Conservation (phyloP, 2,329 filamentous ascomycete genomes). For the Fusarium penzigii region DNA sequence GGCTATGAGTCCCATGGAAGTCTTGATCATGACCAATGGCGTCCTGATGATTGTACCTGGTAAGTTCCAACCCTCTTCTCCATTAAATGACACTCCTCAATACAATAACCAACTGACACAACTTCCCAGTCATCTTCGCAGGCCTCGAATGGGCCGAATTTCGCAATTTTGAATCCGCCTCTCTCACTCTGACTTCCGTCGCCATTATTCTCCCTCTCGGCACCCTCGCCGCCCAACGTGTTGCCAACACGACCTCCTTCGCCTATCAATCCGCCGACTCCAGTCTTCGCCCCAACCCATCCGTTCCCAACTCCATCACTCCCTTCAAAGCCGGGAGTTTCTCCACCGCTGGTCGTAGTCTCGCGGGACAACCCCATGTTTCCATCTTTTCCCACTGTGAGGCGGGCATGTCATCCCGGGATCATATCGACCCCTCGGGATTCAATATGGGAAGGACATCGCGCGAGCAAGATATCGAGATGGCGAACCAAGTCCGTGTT, state of each 20-base stretch:
- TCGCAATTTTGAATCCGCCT: conserved; percentile 50
- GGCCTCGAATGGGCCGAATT: conserved; percentile 46
- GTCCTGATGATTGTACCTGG: conserved; percentile 58
- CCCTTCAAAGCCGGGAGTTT: conserved; percentile 28
- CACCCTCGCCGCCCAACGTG: conserved; percentile 51
- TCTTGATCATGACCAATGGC: conserved; percentile 57
- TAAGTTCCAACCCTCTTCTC: conserved; percentile 30
- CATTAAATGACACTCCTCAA: not conserved
- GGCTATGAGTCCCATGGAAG: conserved; percentile 52
- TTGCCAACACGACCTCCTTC: conserved; percentile 32
- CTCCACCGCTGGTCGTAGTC: conserved; percentile 12
- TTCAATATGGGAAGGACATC: conserved; percentile 35
- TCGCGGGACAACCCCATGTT: conserved; percentile 14
- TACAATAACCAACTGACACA: not conserved
- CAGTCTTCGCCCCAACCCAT: conserved; percentile 15
- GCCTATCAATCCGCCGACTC: conserved; percentile 19
- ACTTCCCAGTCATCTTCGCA: conserved; percentile 49
- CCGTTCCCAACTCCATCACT: conserved; percentile 13
- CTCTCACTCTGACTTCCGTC: conserved; percentile 51
- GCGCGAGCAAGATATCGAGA: conserved; percentile 19
- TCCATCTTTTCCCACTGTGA: conserved; percentile 30
- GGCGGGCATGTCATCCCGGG: conserved; percentile 12
- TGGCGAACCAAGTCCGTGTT: conserved; percentile 28
- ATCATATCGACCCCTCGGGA: conserved; percentile 29
- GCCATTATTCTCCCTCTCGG: conserved; percentile 54